phyloP scores from a whole-genome alignment of 1,284 basidiomycete genomes.

The Marasmius fiardii region DNA sequence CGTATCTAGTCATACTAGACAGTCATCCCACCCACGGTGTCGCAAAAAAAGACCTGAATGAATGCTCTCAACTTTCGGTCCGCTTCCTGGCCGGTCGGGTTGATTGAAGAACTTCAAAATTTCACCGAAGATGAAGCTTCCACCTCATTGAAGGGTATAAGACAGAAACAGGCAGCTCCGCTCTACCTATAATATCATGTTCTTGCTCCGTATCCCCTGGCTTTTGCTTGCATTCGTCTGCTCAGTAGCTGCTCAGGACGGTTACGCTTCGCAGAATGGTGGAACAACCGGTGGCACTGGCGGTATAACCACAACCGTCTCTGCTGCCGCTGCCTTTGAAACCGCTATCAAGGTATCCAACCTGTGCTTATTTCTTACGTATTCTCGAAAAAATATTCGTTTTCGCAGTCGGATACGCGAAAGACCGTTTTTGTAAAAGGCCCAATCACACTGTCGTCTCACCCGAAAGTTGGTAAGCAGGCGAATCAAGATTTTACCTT shows the following conservation, averaged over 20 bases:
- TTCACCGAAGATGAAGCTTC: not conserved
- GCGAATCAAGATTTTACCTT: not conserved
- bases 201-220: not conserved
- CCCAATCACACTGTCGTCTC: constrained; percentile 18
- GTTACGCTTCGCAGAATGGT: constrained; percentile 20
- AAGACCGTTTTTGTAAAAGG: constrained; percentile 21
- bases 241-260: constrained; percentile 17
- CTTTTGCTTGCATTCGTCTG: not conserved
- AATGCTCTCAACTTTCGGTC: not conserved
- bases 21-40: too few relatives aligned
- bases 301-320: constrained; percentile 21
- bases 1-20: too few relatives aligned
- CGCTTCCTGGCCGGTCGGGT: not conserved
- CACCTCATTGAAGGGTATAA: not conserved
- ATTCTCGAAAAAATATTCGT: too few relatives aligned
- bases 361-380: not conserved
- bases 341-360: constrained; percentile 20
- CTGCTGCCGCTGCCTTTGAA: constrained; percentile 19
- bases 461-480: constrained; percentile 17
- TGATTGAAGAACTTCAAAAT: not conserved
- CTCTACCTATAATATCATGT: not conserved
- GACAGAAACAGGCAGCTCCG: not conserved
- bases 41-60: not conserved
- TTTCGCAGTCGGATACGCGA: constrained; percentile 17
- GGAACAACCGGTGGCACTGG: constrained; percentile 21